Conservation (phyloP, 768 basidiomycete genomes). For the Ramaria sp. region DNA sequence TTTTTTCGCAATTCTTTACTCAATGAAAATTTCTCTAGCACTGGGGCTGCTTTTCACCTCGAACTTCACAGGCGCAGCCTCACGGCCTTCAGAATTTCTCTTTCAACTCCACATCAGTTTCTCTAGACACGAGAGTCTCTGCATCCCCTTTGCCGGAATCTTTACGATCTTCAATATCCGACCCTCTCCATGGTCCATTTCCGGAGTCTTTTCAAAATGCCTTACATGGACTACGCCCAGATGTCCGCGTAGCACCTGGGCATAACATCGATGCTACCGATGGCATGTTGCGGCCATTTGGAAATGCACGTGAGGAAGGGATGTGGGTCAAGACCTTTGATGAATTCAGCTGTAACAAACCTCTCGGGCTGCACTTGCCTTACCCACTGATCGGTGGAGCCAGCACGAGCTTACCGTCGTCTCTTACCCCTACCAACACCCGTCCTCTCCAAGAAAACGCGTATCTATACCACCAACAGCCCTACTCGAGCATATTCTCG, state of each 20-base stretch:
- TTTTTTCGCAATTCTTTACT: not conserved
- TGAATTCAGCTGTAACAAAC: not conserved
- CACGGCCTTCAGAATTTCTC: not conserved
- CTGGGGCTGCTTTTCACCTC: constrained; percentile 1
- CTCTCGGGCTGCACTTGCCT: not conserved
- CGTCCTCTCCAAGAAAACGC: not conserved
- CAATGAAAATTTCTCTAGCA: not conserved
- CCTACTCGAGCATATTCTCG: not conserved
- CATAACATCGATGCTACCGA: not conserved
- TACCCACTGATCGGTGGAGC: not conserved
- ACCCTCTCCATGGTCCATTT: not conserved
- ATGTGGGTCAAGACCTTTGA: not conserved
- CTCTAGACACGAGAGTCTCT: not conserved
- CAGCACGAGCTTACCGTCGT: not conserved
- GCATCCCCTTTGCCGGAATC: not conserved
- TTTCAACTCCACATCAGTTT: not conserved
- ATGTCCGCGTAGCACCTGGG: not conserved
- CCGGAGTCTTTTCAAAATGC: not conserved
- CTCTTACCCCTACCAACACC: not conserved
- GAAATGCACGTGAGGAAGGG: not conserved
- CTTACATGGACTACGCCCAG: not conserved
- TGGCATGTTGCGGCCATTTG: not conserved
- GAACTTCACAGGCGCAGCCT: not conserved
- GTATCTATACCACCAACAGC: not conserved
- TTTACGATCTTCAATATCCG: not conserved